Evolutionary conservation across 2,329 filamentous ascomycete species (phyloP).

Genomic region (Diaporthe eres): DNA sequence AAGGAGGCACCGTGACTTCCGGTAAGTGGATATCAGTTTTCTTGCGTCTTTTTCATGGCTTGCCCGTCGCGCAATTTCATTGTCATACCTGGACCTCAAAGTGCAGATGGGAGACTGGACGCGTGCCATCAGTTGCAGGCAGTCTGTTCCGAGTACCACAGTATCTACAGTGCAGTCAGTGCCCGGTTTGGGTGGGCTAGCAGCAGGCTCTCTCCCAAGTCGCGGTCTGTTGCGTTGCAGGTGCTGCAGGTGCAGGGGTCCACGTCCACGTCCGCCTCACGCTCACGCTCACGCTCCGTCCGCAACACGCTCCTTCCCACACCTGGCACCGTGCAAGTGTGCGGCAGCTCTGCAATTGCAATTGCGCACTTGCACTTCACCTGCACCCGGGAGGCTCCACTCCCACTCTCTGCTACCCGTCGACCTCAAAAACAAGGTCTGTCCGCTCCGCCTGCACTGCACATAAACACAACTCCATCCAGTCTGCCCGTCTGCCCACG

Average conservation of each 20-base stretch:
- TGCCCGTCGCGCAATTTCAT: slow-evolving; percentile 17
- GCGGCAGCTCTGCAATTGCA: slow-evolving; percentile 18
- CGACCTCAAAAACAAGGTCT: slow-evolving; percentile 37
- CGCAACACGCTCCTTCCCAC: slow-evolving; percentile 36
- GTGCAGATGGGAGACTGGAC: slow-evolving; percentile 14
- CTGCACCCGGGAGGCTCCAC: slow-evolving; percentile 13
- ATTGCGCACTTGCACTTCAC: slow-evolving; percentile 21
- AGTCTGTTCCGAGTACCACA: slow-evolving; percentile 3
- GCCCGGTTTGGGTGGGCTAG: background rate
- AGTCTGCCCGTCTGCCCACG: slow-evolving; percentile 35
- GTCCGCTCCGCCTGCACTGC: slow-evolving; percentile 36
- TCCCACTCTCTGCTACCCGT: slow-evolving; percentile 36
- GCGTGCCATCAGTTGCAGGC: slow-evolving; percentile 10
- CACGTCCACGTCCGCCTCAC: slow-evolving; percentile 34
- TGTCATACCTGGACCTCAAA: slow-evolving; percentile 1
- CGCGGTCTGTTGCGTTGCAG: slow-evolving; percentile 29
- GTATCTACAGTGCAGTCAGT: background rate
- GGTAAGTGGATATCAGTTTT: slow-evolving; percentile 19
- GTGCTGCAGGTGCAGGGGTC: slow-evolving; percentile 34
- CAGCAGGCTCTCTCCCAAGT: slow-evolving; percentile 9
- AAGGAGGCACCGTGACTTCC: slow-evolving; percentile 3
- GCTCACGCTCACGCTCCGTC: slow-evolving; percentile 28
- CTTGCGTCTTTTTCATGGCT: background rate
- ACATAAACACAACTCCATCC: slow-evolving; percentile 33
- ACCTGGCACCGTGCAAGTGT: slow-evolving; percentile 28